phyloP scores from a whole-genome alignment of 805 yeast species.

The Starmerella kuoi region DNA sequence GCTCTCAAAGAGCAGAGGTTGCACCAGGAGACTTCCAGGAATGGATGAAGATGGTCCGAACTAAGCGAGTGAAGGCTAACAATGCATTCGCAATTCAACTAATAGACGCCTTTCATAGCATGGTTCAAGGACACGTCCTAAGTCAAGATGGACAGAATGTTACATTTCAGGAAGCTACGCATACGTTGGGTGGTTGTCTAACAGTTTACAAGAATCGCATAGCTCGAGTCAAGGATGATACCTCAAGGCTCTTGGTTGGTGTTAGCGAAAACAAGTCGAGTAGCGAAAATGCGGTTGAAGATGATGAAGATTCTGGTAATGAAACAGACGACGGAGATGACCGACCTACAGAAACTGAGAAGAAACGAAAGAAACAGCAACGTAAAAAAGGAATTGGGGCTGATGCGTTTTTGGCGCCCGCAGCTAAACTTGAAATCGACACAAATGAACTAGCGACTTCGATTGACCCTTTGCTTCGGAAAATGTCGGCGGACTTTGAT shows the following conservation, averaged over 20 bases:
- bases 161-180: slow-evolving; percentile 81
- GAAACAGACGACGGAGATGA: slow-evolving; percentile 15
- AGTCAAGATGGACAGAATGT: slow-evolving; percentile 60
- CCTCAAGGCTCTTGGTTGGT: slow-evolving; percentile 72
- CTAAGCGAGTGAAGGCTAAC: slow-evolving; percentile 67
- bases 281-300: slow-evolving; percentile 17
- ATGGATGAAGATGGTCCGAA: slow-evolving; percentile 66
- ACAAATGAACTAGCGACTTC: slow-evolving; percentile 30
- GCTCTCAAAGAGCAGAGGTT: neutral
- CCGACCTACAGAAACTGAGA: slow-evolving; percentile 12
- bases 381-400: neutral
- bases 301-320: slow-evolving; percentile 16
- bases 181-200: slow-evolving; percentile 88
- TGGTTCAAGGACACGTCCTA: slow-evolving; percentile 32
- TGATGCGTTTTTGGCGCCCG: slow-evolving; percentile 21
- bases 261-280: slow-evolving; percentile 27
- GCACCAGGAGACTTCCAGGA: slow-evolving; percentile 42
- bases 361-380: neutral
- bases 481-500: slow-evolving; percentile 36
- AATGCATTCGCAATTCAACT: slow-evolving; percentile 87
- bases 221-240: slow-evolving; percentile 83
- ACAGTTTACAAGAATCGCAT: slow-evolving; percentile 84
- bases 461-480: slow-evolving; percentile 33
- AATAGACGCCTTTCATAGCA: slow-evolving; percentile 82
- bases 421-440: slow-evolving; percentile 26